Percentiles rank a stretch among this genome's conserved stretches.
Evolutionary conservation across 2,329 filamentous ascomycete species (phyloP).

Genomic region (Fusarium algeriense): DNA sequence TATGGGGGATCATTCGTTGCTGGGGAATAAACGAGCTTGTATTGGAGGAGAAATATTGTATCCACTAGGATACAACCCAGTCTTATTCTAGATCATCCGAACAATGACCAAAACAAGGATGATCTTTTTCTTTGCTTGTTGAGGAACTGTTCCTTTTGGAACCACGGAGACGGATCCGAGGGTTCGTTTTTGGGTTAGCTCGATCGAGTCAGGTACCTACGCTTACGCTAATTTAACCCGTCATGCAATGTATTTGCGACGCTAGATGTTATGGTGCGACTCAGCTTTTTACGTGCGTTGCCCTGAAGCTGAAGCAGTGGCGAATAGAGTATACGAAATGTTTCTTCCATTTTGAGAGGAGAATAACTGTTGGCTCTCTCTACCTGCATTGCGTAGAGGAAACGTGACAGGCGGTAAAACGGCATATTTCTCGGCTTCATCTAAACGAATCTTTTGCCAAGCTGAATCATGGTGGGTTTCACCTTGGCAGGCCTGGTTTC

Average conservation of each 20-base stretch:
- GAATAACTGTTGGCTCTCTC: background rate
- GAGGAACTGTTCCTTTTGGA: conserved; percentile 15
- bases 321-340: background rate
- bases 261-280: background rate
- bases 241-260: background rate
- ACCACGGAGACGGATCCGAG: conserved; percentile 26
- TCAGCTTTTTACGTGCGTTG: background rate
- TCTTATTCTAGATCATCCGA: conserved; percentile 19
- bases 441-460: conserved; percentile 10
- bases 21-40: background rate
- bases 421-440: conserved; percentile 25
- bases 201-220: conserved; percentile 13
- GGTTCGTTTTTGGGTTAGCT: conserved; percentile 10
- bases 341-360: background rate
- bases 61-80: background rate
- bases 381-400: background rate
- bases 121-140: background rate
- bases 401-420: background rate
- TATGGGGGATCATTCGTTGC: background rate
- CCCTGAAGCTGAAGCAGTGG: conserved; percentile 3
- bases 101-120: conserved; percentile 12
- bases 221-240: conserved; percentile 6
- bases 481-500: conserved; percentile 25
- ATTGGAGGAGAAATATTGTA: conserved; percentile 4
- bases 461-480: conserved; percentile 30